These are phyloP conservation scores for Hypoxylon rickii DNA, from an alignment of 495 filamentous ascomycete genomes.

Conservation along the genomic window DNA sequence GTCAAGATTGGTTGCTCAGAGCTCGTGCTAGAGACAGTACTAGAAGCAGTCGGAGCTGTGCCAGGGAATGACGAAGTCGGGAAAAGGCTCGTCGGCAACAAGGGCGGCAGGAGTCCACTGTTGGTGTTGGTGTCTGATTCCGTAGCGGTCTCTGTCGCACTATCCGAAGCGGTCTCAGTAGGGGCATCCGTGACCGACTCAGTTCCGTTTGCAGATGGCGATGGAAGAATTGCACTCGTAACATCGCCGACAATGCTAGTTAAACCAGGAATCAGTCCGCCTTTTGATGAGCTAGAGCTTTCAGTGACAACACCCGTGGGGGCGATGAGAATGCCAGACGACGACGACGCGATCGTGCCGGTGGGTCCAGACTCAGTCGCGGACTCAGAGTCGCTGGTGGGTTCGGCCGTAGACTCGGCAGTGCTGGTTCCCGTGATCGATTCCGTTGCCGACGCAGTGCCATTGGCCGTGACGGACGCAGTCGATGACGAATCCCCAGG, in stretches of 20 bases:
- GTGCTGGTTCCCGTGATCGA: slow-evolving; percentile 8
- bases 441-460: slow-evolving; percentile 18
- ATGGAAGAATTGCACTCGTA: slow-evolving; percentile 23
- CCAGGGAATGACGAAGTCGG: slow-evolving; percentile 28
- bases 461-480: slow-evolving; percentile 21
- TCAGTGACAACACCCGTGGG: slow-evolving; percentile 42
- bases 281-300: slow-evolving; percentile 18
- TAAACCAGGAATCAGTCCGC: slow-evolving; percentile 23
- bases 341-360: slow-evolving; percentile 23
- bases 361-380: slow-evolving; percentile 8
- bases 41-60: slow-evolving; percentile 27
- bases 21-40: slow-evolving; percentile 19
- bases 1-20: slow-evolving; percentile 4
- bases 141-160: too few relatives aligned
- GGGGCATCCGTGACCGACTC: background rate
- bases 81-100: slow-evolving; percentile 11
- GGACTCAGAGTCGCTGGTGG: slow-evolving; percentile 20
- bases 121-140: slow-evolving; percentile 3
- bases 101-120: slow-evolving; percentile 11
- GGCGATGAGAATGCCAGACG: slow-evolving; percentile 41
- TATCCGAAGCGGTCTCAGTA: slow-evolving; percentile 3
- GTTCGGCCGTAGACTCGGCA: slow-evolving; percentile 22
- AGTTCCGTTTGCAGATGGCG: slow-evolving; percentile 9
- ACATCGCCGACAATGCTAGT: slow-evolving; percentile 28
- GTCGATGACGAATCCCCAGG: slow-evolving; percentile 15